Base-by-base conservation (phyloP, 306 rosid genomes). In the Fragaria ananassa region DNA sequence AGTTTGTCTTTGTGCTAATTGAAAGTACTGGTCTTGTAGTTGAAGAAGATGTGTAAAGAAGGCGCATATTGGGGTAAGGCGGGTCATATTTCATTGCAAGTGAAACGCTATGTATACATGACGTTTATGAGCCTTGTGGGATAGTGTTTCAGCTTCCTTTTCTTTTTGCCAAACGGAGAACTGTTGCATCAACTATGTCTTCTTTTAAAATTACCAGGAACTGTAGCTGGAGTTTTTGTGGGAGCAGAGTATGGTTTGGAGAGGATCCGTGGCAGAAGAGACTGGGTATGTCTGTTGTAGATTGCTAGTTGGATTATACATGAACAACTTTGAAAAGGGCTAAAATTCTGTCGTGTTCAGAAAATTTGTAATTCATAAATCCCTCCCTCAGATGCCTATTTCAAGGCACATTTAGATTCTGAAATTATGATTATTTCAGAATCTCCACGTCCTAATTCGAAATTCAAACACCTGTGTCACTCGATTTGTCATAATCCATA, bases 21-120 rank as follows among this genome's bases (percentile, higher is more conserved):
- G 68, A 64, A 14, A 29, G 9, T 70, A 1, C 50, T 78, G 14
- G 73, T 83, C 34, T 84, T 88, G 90, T 96, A 94, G 98, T 79
- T 94, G 90, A 94, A 94, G 89, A 94, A 91, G 85, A 91, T 94
- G 96, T 91, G 97, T 81, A 91, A 87, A 72, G 98, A 94, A 87
- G 98, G 97, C 11, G 97, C 93, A 81, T 94, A 91, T 66, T 94
- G 98, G 97, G 98, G 98, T 94, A 84, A 86, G 90, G 23, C 64
- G 19, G 65, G 51, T 69, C 25, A 39, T 75, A 51, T 74, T 80
- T 82, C 64, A 34, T 49, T 62, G 34, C 68, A 50, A 45, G 54
- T 41, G 42, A 1, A 35, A 44, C 12, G 12, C 50, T n/a, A 54
- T 44, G 71, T 23, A 42, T 29, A 19, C 46, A 47, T 78, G 49